phyloP scores from a whole-genome alignment of 352 stramenopile genomes.

The Pythium biforme region DNA sequence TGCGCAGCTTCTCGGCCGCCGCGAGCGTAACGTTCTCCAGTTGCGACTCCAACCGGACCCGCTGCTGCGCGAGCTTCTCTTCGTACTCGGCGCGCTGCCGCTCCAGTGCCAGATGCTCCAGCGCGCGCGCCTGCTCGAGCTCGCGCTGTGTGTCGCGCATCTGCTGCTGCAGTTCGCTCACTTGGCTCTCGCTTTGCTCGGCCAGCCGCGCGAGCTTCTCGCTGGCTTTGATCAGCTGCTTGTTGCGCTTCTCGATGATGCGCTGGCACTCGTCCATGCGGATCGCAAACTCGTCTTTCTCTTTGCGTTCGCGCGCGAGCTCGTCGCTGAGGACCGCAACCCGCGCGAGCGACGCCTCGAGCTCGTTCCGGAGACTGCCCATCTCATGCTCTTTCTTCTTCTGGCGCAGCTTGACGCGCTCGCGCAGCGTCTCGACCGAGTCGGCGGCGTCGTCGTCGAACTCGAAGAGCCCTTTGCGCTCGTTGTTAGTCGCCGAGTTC shows the following conservation, averaged over 20 bases:
- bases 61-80: conserved; percentile 32
- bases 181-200: conserved; percentile 59
- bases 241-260: conserved; percentile 86
- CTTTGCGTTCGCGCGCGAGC: conserved; percentile 34
- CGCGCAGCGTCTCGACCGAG: conserved; percentile 70
- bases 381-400: conserved; percentile 69
- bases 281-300: conserved; percentile 66
- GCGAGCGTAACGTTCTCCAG: conserved; percentile 26
- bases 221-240: conserved; percentile 81
- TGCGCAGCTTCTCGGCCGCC: conserved; percentile 24
- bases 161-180: conserved; percentile 42
- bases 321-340: conserved; percentile 36
- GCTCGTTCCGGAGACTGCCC: conserved; percentile 39
- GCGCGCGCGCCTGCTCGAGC: conserved; percentile 34
- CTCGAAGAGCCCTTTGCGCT: conserved; percentile 76
- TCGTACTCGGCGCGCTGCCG: conserved; percentile 32
- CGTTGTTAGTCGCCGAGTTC: conserved; percentile 26
- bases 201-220: conserved; percentile 62
- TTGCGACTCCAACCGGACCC: conserved; percentile 33
- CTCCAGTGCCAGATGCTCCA: conserved; percentile 30
- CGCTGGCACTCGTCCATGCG: conserved; percentile 77
- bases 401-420: conserved; percentile 69
- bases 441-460: conserved; percentile 64
- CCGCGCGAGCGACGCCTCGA: conserved; percentile 38
- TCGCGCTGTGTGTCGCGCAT: conserved; percentile 36